Conservation (phyloP, 352 stramenopile genomes). For the Pythium grandisporangium region DNA sequence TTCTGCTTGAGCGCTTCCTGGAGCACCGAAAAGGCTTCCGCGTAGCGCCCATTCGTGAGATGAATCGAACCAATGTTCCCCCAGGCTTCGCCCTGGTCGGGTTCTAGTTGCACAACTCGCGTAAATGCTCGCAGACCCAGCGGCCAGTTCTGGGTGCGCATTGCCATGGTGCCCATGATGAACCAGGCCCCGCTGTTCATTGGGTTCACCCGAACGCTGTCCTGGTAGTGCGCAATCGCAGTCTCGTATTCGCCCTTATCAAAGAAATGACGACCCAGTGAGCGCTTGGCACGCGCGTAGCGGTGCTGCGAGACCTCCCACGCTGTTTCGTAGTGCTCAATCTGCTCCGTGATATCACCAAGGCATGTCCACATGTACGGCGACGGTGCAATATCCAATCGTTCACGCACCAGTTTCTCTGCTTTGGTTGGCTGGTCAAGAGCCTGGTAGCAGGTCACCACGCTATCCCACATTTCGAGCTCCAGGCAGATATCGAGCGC, state of each 20-base stretch:
- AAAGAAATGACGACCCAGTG: constrained; percentile 85
- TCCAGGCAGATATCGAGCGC: constrained; percentile 92
- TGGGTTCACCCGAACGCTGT: constrained; percentile 82
- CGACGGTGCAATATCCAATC: constrained; percentile 76
- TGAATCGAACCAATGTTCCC: constrained; percentile 94
- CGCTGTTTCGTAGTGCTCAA: constrained; percentile 85
- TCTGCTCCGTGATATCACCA: constrained; percentile 89
- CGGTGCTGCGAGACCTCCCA: constrained; percentile 88
- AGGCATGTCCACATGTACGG: constrained; percentile 93
- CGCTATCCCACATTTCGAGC: constrained; percentile 95
- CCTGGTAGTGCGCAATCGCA: constrained; percentile 74
- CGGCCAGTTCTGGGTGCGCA: constrained; percentile 85
- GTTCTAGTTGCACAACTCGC: constrained; percentile 91
- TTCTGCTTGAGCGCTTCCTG: constrained; percentile 86
- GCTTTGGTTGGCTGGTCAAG: constrained; percentile 88
- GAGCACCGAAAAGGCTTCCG: constrained; percentile 75
- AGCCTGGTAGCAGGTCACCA: constrained; percentile 93
- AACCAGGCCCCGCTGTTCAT: constrained; percentile 92
- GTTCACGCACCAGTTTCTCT: constrained; percentile 84
- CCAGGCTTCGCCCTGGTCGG: constrained; percentile 92
- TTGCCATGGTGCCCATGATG: constrained; percentile 84
- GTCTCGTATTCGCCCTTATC: constrained; percentile 75
- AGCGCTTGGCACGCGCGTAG: constrained; percentile 89
- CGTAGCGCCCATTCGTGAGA: constrained; percentile 69
- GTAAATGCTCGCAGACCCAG: constrained; percentile 86